Percentiles rank a stretch among this genome's conserved stretches.
Conservation (phyloP, 2,329 filamentous ascomycete genomes). For the Colletotrichum falcatum region DNA sequence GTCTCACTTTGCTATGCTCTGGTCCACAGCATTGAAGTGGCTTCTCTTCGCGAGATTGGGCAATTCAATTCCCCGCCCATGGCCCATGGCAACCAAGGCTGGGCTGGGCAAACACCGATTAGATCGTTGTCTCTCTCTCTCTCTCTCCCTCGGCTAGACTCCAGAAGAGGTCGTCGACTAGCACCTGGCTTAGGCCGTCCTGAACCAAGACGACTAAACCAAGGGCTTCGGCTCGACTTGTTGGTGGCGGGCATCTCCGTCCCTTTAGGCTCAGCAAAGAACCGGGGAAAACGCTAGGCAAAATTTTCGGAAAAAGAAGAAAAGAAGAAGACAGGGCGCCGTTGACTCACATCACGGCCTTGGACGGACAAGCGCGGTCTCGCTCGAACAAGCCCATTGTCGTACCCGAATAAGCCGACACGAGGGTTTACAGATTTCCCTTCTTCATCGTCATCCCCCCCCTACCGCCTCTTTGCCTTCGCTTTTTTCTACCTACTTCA, state of each 20-base stretch:
- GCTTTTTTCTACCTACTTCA: not conserved
- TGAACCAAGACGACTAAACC: conserved; percentile 12
- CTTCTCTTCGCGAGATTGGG: conserved; percentile 21
- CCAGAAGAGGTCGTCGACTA: conserved; percentile 11
- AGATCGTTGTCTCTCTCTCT: conserved; percentile 15
- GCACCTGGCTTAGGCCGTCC: conserved; percentile 6
- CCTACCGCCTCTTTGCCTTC: not conserved
- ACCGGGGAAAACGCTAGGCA: conserved; percentile 1
- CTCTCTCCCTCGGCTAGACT: not conserved
- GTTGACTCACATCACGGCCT: too few relatives aligned
- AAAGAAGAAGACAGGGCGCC: not conserved
- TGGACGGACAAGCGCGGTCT: too few relatives aligned
- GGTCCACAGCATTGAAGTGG: conserved; percentile 14
- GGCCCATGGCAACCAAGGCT: not conserved
- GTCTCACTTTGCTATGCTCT: not conserved
- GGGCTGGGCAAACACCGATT: conserved; percentile 19
- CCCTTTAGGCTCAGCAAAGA: not conserved
- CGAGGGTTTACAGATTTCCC: conserved; percentile 15
- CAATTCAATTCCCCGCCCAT: conserved; percentile 14
- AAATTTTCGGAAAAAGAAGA: not conserved
- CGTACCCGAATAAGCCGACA: conserved; percentile 20
- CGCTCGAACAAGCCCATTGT: conserved; percentile 6
- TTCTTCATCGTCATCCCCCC: not conserved
- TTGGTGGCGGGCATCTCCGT: conserved; percentile 15
- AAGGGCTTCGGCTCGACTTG: conserved; percentile 31